Evolutionary conservation across 225 moss, liverwort and hornwort species (phyloP).

Genomic region (Polytrichum commune): DNA sequence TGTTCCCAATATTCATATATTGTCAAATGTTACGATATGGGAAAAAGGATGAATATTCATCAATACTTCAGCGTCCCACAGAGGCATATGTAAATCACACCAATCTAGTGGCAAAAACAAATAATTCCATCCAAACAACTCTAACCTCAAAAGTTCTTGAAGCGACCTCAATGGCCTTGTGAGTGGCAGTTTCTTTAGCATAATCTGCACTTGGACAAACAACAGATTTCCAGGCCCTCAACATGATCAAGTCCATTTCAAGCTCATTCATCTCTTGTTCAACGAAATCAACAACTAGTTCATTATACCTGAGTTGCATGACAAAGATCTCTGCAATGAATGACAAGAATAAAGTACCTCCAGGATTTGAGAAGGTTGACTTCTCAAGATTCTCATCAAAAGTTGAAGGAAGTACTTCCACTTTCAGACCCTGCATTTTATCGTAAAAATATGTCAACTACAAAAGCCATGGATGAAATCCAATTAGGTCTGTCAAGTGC

Average conservation of each 20-base stretch:
- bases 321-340: no score
- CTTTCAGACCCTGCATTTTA: slow-evolving; percentile 66
- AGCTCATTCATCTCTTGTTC: background rate
- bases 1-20: no score
- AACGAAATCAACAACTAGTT: background rate
- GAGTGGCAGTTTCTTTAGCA: slow-evolving; percentile 82
- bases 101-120: no score
- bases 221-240: background rate
- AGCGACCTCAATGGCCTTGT: slow-evolving; percentile 82
- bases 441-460: slow-evolving; percentile 6
- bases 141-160: slow-evolving; percentile 42
- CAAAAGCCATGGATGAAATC: background rate
- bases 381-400: slow-evolving; percentile 91
- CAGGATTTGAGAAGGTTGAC: slow-evolving; percentile 70
- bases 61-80: no score
- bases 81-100: no score
- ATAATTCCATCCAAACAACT: no score
- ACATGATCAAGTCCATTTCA: background rate
- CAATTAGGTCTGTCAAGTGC: background rate
- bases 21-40: no score
- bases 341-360: slow-evolving; percentile 46
- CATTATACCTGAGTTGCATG: background rate
- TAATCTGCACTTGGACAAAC: slow-evolving; percentile 53
- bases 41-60: no score
- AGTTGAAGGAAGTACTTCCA: slow-evolving; percentile 77